Percentiles rank a stretch among this genome's conserved stretches.
Evolutionary conservation across 225 moss, liverwort and hornwort species (phyloP).

Genomic region (Pleurozium schreberi): DNA sequence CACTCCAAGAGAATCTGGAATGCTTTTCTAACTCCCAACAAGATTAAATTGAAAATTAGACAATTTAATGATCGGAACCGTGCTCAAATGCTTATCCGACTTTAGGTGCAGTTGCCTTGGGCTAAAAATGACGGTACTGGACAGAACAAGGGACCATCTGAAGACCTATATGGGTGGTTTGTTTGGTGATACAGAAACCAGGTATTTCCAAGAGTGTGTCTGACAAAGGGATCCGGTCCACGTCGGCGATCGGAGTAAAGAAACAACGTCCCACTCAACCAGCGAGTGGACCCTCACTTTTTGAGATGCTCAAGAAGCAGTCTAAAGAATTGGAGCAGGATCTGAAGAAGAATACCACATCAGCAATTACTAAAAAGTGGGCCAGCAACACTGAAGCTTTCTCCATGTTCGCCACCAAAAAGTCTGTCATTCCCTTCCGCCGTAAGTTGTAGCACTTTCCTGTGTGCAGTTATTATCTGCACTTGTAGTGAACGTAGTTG

Average conservation of each 20-base stretch:
- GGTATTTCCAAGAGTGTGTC: conserved; percentile 2
- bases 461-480: not conserved
- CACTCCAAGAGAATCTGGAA: not conserved
- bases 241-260: not conserved
- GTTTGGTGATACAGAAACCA: not conserved
- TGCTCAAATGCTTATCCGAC: not conserved
- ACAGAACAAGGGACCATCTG: not conserved
- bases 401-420: conserved; percentile 63
- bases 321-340: conserved; percentile 61
- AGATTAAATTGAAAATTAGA: not conserved
- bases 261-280: conserved; percentile 8
- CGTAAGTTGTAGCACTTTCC: conserved; percentile 6
- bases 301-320: conserved; percentile 77
- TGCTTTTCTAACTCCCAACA: too few species aligned
- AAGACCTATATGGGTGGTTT: not conserved
- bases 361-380: conserved; percentile 28
- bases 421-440: conserved; percentile 5
- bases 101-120: not conserved
- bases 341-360: conserved; percentile 6
- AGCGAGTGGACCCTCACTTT: conserved; percentile 54
- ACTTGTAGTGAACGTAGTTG: not conserved
- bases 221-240: not conserved
- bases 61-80: not conserved
- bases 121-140: not conserved
- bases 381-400: conserved; percentile 53